Conservation (phyloP, 1,139 yeast species). For the Yamadazyma atmosphaerica region DNA sequence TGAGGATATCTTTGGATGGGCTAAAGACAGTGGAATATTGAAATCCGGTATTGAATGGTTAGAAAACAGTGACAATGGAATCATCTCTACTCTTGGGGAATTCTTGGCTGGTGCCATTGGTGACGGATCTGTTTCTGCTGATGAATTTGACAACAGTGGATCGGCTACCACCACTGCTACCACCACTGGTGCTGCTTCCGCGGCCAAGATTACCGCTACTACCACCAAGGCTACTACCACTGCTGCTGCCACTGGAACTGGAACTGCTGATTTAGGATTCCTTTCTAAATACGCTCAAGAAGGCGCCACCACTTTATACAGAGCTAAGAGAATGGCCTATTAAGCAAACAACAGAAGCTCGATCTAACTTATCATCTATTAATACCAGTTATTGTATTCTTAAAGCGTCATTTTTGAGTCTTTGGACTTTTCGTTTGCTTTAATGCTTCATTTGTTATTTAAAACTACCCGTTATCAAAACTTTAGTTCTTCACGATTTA, state of each 20-base stretch:
- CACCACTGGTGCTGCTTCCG: slow-evolving; percentile 12
- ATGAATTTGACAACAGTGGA: slow-evolving; percentile 29
- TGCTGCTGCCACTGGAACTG: slow-evolving; percentile 17
- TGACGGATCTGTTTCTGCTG: slow-evolving; percentile 24
- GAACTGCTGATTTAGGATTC: slow-evolving; percentile 17
- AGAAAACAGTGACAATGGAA: slow-evolving; percentile 28
- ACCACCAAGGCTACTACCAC: slow-evolving; percentile 17
- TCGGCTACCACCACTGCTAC: slow-evolving; percentile 19
- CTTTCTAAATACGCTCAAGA: slow-evolving; percentile 17
- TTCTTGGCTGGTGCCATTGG: slow-evolving; percentile 29
- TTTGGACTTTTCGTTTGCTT: neutral
- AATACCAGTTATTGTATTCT: slow-evolving; percentile 1
- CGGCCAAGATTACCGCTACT: slow-evolving; percentile 10
- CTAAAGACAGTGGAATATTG: slow-evolving; percentile 41
- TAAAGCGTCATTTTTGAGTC: neutral
- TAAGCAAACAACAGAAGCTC: slow-evolving; percentile 8
- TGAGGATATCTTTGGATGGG: slow-evolving; percentile 40
- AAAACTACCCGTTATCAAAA: neutral
- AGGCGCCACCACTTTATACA: slow-evolving; percentile 22
- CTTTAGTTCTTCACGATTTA: slow-evolving; percentile 3
- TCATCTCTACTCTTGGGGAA: slow-evolving; percentile 13
- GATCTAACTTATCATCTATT: neutral
- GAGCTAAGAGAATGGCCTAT: slow-evolving; percentile 22
- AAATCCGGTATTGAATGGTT: slow-evolving; percentile 31
- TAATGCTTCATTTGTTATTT: slow-evolving; percentile 1